Base-by-base conservation (phyloP, 1,284 basidiomycete genomes). In the Microbotryum intermedium region DNA sequence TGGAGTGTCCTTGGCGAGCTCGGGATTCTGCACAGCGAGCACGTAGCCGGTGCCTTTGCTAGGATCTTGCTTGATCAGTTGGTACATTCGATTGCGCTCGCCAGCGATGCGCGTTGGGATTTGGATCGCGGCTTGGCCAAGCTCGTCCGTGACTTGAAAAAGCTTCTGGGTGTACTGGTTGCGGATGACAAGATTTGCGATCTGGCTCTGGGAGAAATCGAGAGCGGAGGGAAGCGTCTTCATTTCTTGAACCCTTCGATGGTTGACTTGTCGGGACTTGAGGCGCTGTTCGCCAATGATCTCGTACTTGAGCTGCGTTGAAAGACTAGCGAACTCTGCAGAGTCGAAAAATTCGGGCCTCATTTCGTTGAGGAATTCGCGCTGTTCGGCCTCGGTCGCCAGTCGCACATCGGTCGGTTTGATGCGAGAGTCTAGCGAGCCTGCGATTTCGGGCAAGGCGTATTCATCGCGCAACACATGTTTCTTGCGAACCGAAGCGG, bases 281-380 rank as follows among this genome's bases (percentile, higher is more conserved):
- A 94, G 78, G 5, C 71, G 84, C 59, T 97, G 77, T 76, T 99
- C 95, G 59, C 94, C 94, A 30, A 98, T 87, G 67, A 99, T 92
- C 77, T 99, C 95, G 75, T 98, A 99, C 73, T 99, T 92, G 25
- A 95, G 84, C 74, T 97, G 93, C 0, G 90, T 90, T 0, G 95
- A 92, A 11, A 98, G 81, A 63, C 90, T 88, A 28, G 85, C 84
- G 72, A 99, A 99, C 44, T 67, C 66, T n/a, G 85, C 87, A 9
- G 87, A 81, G 72, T 97, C 92, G 69, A 97, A 87, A 72, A 95
- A 90, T 69, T 90, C 90, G 0, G 91, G 90, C 4, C 85, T 83
- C 82, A 95, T 89, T 51, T 92, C 87, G 57, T 94, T 89, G 66
- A 97, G 92, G 75, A 97, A 97, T 5, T 82, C 77, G 25, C 85